Evolutionary conservation across 2,329 filamentous ascomycete genomes (phyloP).

Genomic region (Annulohypoxylon truncatum): DNA sequence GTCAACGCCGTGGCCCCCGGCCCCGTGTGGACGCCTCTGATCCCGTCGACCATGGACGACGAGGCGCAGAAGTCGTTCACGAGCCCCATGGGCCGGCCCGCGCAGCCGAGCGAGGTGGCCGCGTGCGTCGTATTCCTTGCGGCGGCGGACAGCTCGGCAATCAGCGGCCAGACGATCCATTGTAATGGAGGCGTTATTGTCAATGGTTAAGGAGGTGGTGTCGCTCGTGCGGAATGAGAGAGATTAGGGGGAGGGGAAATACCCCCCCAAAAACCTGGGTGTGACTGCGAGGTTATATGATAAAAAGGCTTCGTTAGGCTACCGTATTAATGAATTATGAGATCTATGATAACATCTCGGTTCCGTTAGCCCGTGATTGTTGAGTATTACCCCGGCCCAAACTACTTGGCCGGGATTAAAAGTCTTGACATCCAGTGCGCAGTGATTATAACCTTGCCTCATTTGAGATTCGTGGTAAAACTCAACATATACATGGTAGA

Average conservation of each 20-base stretch:
- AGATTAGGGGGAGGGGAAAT: background rate
- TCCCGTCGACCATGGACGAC: conserved; percentile 77
- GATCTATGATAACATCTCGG: background rate
- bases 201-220: conserved; percentile 54
- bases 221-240: background rate
- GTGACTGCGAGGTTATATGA: conserved; percentile 1
- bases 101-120: conserved; percentile 84
- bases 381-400: too few species aligned
- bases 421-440: too few species aligned
- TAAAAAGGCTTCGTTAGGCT: background rate
- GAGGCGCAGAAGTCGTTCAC: conserved; percentile 78
- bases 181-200: conserved; percentile 64
- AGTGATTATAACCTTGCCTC: too few species aligned
- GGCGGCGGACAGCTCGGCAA: conserved; percentile 76
- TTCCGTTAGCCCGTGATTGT: background rate
- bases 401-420: too few species aligned
- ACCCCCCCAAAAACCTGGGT: too few species aligned
- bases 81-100: conserved; percentile 79
- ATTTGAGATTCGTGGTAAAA: too few species aligned
- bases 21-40: conserved; percentile 82
- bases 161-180: conserved; percentile 75
- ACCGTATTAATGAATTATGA: conserved; percentile 20
- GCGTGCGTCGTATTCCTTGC: conserved; percentile 86
- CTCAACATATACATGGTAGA: too few species aligned
- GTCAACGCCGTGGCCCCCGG: conserved; percentile 74